Evolutionary conservation across 2,329 filamentous ascomycete genomes (phyloP), one percentile per base, ranked within the genome.

Genomic region (Coniella vitis): DNA sequence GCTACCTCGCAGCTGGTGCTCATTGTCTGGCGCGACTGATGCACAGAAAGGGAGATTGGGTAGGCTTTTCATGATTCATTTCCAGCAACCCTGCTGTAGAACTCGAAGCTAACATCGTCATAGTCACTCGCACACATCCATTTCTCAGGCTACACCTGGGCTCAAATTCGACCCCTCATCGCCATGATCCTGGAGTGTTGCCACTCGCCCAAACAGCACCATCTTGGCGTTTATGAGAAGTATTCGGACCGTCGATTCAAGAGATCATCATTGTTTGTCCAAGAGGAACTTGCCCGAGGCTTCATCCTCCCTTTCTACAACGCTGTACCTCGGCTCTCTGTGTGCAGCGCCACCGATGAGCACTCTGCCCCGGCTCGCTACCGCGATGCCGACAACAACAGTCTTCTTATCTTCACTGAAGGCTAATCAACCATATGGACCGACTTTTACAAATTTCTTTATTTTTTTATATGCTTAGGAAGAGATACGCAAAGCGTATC

Each of bases 81-180:
- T 29, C 14, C 36, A 29, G 10, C 5, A 5, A 10, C 7, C 43
- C 35, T 37, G 16, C 13, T 41, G 40, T 32, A 44, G 9, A n/a
- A 17, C 29, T 35, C 40, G 22, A 40, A 50, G 39, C 22, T 45
- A 37, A 41, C 36, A 21, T 43, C 54, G 69, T 40, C 47, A 5
- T 55, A 94, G 89, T 84, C 85, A 52, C 80, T 81, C 54, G 79
- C 84, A 16, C 93, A 98, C 63, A 84, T 93, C 32, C 84, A 94
- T 69, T 97, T 95, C 69, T 95, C 91, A 32, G 88, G 88, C 47
- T 97, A 98, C 70, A 95, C 90, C 2, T 90, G 86, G 70, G 70
- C 73, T 39, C 93, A 98, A 66, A 74, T 98, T 48, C 83, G 83
- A 60, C 83, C 85, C 2, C 71, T 96, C 34, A 76, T 96, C 40